Evolutionary conservation across 495 filamentous ascomycete species (phyloP).

Genomic region (Lichenothelia convexa): DNA sequence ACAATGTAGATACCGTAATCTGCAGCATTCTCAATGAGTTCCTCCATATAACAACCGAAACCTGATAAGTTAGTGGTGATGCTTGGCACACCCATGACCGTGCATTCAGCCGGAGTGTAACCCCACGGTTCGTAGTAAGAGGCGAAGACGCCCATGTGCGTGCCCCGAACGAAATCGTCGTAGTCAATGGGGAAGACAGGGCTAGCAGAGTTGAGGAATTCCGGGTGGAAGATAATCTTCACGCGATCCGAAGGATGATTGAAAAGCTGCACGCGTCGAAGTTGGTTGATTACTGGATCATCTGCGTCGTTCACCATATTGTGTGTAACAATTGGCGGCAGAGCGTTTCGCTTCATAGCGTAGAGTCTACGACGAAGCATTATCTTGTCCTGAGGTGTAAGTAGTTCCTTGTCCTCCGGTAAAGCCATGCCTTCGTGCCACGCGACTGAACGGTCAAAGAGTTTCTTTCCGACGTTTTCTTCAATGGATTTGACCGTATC

Average conservation of each 20-base stretch:
- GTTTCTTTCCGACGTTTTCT: conserved; percentile 70
- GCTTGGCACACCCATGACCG: conserved; percentile 96
- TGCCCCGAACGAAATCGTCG: conserved; percentile 95
- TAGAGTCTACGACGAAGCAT: conserved; percentile 82
- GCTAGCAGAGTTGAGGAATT: conserved; percentile 90
- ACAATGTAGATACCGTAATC: conserved; percentile 99
- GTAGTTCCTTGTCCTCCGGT: conserved; percentile 88
- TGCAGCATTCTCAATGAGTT: conserved; percentile 89
- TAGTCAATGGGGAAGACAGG: conserved; percentile 92
- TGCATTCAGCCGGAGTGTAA: conserved; percentile 95
- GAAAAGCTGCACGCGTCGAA: conserved; percentile 89
- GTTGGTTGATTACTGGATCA: conserved; percentile 90
- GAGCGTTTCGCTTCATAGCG: conserved; percentile 77
- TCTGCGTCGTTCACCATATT: conserved; percentile 93
- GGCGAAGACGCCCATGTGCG: conserved; percentile 84
- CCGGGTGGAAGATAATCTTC: conserved; percentile 94
- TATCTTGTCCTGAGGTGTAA: conserved; percentile 79
- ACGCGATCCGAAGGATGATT: conserved; percentile 89
- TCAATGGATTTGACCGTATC: conserved; percentile 87
- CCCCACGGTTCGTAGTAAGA: conserved; percentile 99
- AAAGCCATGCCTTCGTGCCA: conserved; percentile 90
- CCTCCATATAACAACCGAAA: conserved; percentile 99
- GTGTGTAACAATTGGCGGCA: conserved; percentile 97
- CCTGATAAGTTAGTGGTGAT: conserved; percentile 97
- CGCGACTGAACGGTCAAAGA: conserved; percentile 80